Evolutionary conservation across 495 filamentous ascomycete genomes (phyloP), one percentile per base, ranked within the genome.

Genomic region (Parathielavia hyrcaniae): DNA sequence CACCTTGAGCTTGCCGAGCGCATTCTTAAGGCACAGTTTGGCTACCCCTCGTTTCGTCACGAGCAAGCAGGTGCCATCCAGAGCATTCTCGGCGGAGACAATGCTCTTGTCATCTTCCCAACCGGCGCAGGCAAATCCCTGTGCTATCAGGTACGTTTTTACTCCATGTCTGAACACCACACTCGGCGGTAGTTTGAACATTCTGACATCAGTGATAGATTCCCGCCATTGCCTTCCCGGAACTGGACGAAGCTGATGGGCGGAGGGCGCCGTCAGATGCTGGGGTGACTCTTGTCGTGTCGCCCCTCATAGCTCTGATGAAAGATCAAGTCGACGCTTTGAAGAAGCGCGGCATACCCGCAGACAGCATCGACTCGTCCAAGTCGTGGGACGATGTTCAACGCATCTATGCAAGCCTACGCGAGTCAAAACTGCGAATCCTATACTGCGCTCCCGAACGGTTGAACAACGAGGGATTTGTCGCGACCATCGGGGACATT

Each of bases 81-180:
- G 17, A 61, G 74, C 8, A 60, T 81, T 14, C 66, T 85, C 2
- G 61, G 58, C 30, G 80, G 80, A 2, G 69, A 76, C 3, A 83
- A 78, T 60, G 72, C 74, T 0, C 66, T 75, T 8, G 78, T 79
- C 6, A 64, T 86, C 17, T 86, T 84, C 56, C 82, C 82, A 1
- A 83, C 82, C 7, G 82, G 80, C 30, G 81, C 79, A 10, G 81
- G 81, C 9, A 84, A 83, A 64, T 82, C 78, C 36, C 67, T 83
- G 1, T 77, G 78, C 41, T 83, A 80, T n/a, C 64, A 83, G 69
- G 72, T 84, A 43, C 81, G 80, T 5, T 67, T 82, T 45, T 82
- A 78, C 1, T 64, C 83, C 7, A 78, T 82, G 16, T n/a, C n/a
- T n/a, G n/a, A n/a, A n/a, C n/a, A n/a, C n/a, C n/a, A n/a, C n/a